Conservation (phyloP, 2,329 filamentous ascomycete genomes). For the Aureobasidium sp. region DNA sequence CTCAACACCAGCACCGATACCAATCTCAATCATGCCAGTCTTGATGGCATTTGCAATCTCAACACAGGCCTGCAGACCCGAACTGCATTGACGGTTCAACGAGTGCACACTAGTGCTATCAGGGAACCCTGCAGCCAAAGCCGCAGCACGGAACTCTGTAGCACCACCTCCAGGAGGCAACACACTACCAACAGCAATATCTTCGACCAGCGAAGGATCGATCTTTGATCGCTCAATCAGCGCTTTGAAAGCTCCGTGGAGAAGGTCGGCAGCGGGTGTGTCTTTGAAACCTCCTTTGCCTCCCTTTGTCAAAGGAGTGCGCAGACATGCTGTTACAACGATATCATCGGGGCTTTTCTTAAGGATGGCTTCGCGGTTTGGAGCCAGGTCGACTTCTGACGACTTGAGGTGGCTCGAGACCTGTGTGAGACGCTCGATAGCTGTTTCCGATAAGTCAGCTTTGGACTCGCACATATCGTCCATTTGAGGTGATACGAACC, state of each 20-base stretch:
- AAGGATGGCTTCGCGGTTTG: constrained; percentile 38
- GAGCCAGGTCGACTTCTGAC: constrained; percentile 29
- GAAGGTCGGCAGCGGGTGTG: constrained; percentile 76
- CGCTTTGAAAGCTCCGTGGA: constrained; percentile 74
- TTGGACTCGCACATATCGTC: not conserved
- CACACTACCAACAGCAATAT: constrained; percentile 86
- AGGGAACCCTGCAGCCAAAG: constrained; percentile 84
- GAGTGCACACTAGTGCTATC: constrained; percentile 75
- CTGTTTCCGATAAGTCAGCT: constrained; percentile 27
- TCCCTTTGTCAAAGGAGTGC: constrained; percentile 86
- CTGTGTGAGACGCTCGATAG: constrained; percentile 53
- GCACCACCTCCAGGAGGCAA: constrained; percentile 89
- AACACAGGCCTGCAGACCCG: constrained; percentile 83
- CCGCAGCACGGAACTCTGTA: constrained; percentile 92
- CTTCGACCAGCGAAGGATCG: constrained; percentile 80
- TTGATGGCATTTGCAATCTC: constrained; percentile 92
- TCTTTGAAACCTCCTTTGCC: constrained; percentile 95
- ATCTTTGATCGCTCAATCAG: constrained; percentile 80
- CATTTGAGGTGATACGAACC: not conserved
- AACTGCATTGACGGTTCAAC: constrained; percentile 91
- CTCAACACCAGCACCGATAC: constrained; percentile 90
- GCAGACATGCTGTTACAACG: constrained; percentile 86
- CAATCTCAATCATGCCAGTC: constrained; percentile 88
- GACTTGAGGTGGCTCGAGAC: constrained; percentile 46
- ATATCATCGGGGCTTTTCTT: constrained; percentile 59